Evolutionary conservation across 2,329 filamentous ascomycete species (phyloP), one percentile per base, ranked within the genome.

Genomic region (Ophiocordyceps australis): DNA sequence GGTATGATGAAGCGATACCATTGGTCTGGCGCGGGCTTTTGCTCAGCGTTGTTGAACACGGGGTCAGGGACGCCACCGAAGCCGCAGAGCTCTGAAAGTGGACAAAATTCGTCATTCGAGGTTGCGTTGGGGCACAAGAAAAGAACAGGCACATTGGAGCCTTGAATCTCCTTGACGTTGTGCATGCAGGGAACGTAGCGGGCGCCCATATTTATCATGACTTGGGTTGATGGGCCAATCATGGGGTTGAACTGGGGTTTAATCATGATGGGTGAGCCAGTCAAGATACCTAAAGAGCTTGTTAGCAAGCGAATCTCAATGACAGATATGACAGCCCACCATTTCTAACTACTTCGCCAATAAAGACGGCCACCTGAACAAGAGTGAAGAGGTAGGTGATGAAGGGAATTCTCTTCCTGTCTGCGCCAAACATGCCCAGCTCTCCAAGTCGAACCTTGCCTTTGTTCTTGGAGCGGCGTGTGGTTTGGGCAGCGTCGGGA

Each of bases 1-100:
- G 89, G 86, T 2, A 76, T 57, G 43, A 98, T 94, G 56, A 98
- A 95, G 32, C 89, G 78, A 53, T 69, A 98, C 89, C 89, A 98
- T 49, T 98, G 89, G 45, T 95, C 74, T 1, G 89, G 89, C 32
- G 69, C 62, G 3, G 75, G 62, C 8, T 34, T 53, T 39, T 65
- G 57, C 28, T 55, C 37, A 16, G 47, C 43, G 28, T 61, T 45
- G 28, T 74, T 60, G 38, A 70, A 62, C 3, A 57, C 43, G 7
- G 79, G 77, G 35, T 83, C 67, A 1, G 72, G 74, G 5, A 83
- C 32, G 31, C 76, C 76, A 30, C 62, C 62, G 41, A 94, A 89
- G 16, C 85, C 85, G 48, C 89, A 98, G 11, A 92, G 63, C 11
- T 86, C 57, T 8, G 71, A 74, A 8, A 98, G 65, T 1, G 70